Percentiles rank a stretch among this genome's conserved stretches.
Conservation (phyloP, 768 basidiomycete species). For the Tremella mesenterica region DNA sequence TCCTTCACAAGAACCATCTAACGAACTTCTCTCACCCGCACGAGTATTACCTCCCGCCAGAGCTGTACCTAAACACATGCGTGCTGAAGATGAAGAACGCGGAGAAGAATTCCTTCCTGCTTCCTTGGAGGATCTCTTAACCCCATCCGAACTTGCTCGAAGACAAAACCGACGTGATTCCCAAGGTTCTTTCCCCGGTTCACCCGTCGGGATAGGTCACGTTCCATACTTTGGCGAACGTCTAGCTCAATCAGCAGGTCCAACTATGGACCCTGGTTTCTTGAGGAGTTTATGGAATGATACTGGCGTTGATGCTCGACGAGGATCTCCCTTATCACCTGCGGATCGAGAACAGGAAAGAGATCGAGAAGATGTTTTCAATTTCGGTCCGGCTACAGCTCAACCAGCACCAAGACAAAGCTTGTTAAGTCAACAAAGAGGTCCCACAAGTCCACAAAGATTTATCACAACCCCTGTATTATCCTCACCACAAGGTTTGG, state of each 20-base stretch:
- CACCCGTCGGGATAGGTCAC: conserved; percentile 4
- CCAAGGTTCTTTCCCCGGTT: conserved; percentile 21
- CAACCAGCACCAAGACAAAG: conserved; percentile 14
- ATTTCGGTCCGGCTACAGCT: conserved; percentile 20
- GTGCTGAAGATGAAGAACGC: conserved; percentile 59
- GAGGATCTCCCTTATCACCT: conserved; percentile 3
- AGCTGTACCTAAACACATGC: conserved; percentile 2
- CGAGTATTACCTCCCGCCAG: conserved; percentile 14
- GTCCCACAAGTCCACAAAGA: conserved; percentile 12
- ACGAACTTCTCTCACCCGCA: conserved; percentile 23
- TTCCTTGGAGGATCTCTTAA: conserved; percentile 77
- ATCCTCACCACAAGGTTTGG: background rate
- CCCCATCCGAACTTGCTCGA: conserved; percentile 74
- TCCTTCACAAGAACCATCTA: conserved; percentile 22
- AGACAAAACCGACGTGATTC: conserved; percentile 51
- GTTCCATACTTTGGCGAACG: conserved; percentile 13
- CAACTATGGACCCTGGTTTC: conserved; percentile 38
- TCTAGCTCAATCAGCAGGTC: conserved; percentile 41
- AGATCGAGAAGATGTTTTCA: conserved; percentile 5
- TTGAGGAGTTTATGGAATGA: conserved; percentile 59
- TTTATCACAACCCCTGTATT: background rate
- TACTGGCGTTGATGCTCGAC: conserved; percentile 41
- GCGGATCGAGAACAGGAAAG: background rate
- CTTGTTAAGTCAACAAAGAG: conserved; percentile 24
- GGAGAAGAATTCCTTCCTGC: conserved; percentile 71